Evolutionary conservation across 495 filamentous ascomycete species (phyloP).

Genomic region (Usnea hakonensis): DNA sequence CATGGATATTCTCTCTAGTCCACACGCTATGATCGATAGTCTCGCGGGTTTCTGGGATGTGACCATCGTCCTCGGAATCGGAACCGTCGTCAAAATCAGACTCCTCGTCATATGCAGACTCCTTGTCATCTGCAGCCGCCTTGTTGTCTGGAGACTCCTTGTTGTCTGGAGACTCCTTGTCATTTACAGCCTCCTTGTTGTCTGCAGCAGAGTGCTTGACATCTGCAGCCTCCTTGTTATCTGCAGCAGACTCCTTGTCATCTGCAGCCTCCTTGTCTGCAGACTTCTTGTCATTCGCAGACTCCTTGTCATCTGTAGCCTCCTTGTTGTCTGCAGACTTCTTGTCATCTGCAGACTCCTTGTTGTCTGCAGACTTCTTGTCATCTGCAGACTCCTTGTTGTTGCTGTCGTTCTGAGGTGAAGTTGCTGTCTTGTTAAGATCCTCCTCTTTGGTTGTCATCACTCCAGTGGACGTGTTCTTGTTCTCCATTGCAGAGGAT

Average conservation of each 20-base stretch:
- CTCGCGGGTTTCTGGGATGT: constrained; percentile 9
- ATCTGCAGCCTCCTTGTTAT: not conserved
- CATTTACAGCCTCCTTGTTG: not conserved
- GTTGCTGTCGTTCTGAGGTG: not conserved
- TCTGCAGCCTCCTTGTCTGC: not conserved
- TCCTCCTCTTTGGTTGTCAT: not conserved
- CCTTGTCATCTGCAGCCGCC: too few species aligned
- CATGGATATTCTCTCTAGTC: constrained; percentile 21
- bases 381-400: not conserved
- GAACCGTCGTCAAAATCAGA: not conserved
- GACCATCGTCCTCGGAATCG: not conserved
- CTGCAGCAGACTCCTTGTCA: too few species aligned
- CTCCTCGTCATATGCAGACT: not conserved
- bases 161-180: too few species aligned
- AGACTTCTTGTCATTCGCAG: not conserved
- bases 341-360: constrained; percentile 4
- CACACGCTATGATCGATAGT: constrained; percentile 18
- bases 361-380: not conserved
- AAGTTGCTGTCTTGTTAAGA: not conserved
- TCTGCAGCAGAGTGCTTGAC: too few species aligned
- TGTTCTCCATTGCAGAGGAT: not conserved
- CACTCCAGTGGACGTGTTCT: not conserved
- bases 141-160: not conserved
- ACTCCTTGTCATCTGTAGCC: not conserved
- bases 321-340: not conserved